phyloP scores from a whole-genome alignment of 2,329 filamentous ascomycete species.

The Neoascochyta sp. region DNA sequence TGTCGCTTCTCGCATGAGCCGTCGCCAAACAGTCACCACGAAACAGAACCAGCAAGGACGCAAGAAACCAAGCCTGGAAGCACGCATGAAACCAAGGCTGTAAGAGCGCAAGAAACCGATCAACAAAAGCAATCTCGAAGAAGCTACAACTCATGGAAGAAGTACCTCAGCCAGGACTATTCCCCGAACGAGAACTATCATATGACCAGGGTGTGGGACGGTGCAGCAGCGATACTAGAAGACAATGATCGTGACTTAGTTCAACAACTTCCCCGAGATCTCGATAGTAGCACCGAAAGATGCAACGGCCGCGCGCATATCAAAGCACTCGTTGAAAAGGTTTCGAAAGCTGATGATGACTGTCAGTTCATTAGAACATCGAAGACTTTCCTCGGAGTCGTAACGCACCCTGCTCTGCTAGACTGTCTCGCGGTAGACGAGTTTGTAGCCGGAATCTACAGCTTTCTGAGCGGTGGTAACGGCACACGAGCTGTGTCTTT shows the following conservation, averaged over 20 bases:
- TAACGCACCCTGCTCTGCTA: conserved; percentile 34
- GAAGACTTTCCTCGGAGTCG: conserved; percentile 19
- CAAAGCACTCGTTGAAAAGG: conserved; percentile 10
- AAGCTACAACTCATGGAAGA: conserved; percentile 30
- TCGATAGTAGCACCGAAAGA: conserved; percentile 25
- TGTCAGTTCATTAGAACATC: conserved; percentile 4
- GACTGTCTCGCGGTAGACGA: conserved; percentile 37
- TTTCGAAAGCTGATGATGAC: conserved; percentile 1
- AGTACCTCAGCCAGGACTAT: conserved; percentile 16
- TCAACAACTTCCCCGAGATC: conserved; percentile 31
- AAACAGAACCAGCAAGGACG: too few relatives aligned
- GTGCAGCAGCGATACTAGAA: conserved; percentile 25
- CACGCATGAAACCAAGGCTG: too few relatives aligned
- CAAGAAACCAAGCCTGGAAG: too few relatives aligned
- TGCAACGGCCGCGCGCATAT: conserved; percentile 28
- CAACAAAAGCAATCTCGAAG: conserved; percentile 20
- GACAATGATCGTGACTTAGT: conserved; percentile 28
- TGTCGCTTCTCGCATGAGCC: conserved; percentile 2
- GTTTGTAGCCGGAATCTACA: conserved; percentile 32
- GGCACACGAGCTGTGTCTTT: conserved; percentile 30
- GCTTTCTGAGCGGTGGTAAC: conserved; percentile 32
- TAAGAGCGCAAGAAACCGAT: conserved; percentile 12
- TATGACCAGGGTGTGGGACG: conserved; percentile 26
- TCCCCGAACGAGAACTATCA: conserved; percentile 11
- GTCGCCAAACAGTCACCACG: too few relatives aligned